phyloP scores from a whole-genome alignment of 192 early-diverging fungal species.

The Entophlyctis luteolus region DNA sequence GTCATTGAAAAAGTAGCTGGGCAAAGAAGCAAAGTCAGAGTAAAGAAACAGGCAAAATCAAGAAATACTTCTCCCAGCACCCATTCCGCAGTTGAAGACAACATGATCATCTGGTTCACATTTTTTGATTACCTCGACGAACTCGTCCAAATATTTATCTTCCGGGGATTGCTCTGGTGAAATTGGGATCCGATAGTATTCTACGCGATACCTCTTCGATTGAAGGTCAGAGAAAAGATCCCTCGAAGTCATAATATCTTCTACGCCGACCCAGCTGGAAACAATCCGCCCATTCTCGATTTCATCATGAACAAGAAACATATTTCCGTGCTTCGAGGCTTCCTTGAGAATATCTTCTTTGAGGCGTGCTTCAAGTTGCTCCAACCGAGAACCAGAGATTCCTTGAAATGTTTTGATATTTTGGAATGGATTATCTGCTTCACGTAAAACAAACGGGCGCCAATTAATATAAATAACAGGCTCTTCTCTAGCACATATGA shows the following conservation, averaged over 20 bases:
- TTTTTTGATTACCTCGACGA: constrained; percentile 46
- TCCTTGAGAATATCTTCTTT: constrained; percentile 58
- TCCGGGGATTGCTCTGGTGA: constrained; percentile 57
- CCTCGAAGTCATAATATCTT: constrained; percentile 51
- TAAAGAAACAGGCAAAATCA: neutral
- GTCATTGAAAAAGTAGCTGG: constrained; percentile 59
- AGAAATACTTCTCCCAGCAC: constrained; percentile 52
- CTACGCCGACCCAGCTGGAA: constrained; percentile 57
- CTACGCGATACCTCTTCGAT: constrained; percentile 44
- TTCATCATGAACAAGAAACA: constrained; percentile 64
- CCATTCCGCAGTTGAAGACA: constrained; percentile 66
- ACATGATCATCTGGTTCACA: constrained; percentile 39
- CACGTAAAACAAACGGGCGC: constrained; percentile 58
- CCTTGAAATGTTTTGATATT: constrained; percentile 54
- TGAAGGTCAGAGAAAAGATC: constrained; percentile 53
- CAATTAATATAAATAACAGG: constrained; percentile 58
- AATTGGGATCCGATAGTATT: constrained; percentile 60
- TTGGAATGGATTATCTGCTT: constrained; percentile 47
- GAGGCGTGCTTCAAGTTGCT: constrained; percentile 55
- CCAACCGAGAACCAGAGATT: constrained; percentile 52
- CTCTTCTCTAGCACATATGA: constrained; percentile 47
- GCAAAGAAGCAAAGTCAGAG: neutral
- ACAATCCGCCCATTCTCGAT: constrained; percentile 42
- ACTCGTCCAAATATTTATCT: constrained; percentile 61
- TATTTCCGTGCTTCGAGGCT: constrained; percentile 36